Evolutionary conservation across 306 rosid genomes (phyloP), one percentile per base, ranked within the genome.

Genomic region (Cicer judaicum): DNA sequence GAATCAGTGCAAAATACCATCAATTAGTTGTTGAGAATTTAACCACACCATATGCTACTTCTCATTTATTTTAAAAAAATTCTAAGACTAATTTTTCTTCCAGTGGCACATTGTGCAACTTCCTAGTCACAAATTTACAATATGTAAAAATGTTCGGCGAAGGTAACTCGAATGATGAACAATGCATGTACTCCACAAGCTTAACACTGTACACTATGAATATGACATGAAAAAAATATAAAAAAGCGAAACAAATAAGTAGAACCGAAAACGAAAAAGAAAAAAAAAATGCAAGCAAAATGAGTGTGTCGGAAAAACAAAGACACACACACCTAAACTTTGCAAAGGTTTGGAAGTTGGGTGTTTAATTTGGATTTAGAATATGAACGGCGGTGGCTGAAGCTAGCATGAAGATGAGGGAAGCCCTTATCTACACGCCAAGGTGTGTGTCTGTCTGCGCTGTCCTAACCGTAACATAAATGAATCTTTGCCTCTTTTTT

Each of bases 391-490:
- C 64, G 67, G 79, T 55, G 71, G 74, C 44, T 64, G 18, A 78
- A 54, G 5, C 5, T 12, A 0, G 4, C 7, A 15, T 2, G 18
- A 16, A 7, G 66, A 36, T 2, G 65, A 34, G 15, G 53, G 70
- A 42, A 19, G 55, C 81, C 66, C 77, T 54, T 82, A 60, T 61
- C 61, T 29, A 29, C 36, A 29, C 36, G 36, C 36, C 36, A 29
- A 29, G 36, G 36, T 29, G 36, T 29, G 36, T 29, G 39, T 7
- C 65, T 54, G 62, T 24, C 60, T 76, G 50, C 18, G 57, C 60
- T 77, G 70, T 77, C 63, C 12, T 59, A 68, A 57, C 59, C 16
- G 16, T 55, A 56, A 44, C 6, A 68, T 77, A 46, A 68, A 54
- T 66, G 9, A 61, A 48, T 48, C 52, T 38, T 62, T 74, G 63